phyloP scores from a whole-genome alignment of 257 asterid species.

The Solanum clarkiae region DNA sequence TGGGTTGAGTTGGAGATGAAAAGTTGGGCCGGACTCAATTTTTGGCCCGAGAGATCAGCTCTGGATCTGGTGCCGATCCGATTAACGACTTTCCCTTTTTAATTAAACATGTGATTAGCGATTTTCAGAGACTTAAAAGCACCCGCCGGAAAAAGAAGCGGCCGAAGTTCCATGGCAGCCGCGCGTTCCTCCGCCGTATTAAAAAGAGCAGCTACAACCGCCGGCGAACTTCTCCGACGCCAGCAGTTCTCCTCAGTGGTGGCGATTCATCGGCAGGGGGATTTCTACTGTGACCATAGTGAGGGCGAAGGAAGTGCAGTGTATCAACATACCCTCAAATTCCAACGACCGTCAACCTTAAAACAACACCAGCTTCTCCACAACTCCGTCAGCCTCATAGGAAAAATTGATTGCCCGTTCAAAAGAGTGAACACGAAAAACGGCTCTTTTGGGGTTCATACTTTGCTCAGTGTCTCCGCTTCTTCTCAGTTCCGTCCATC shows the following conservation, averaged over 20 bases:
- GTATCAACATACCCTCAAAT: slow-evolving; percentile 44
- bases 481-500: slow-evolving; percentile 3
- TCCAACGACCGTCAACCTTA: slow-evolving; percentile 49
- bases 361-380: slow-evolving; percentile 2
- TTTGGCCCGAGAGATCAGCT: neutral
- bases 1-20: neutral
- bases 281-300: slow-evolving; percentile 3
- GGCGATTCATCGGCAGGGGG: slow-evolving; percentile 13
- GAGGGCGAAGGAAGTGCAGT: slow-evolving; percentile 34
- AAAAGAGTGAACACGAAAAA: neutral
- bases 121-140: neutral
- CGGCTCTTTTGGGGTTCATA: slow-evolving; percentile 24
- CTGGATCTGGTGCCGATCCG: neutral
- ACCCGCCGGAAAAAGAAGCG: neutral
- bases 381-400: slow-evolving; percentile 71
- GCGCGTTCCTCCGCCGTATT: neutral
- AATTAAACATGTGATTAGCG: neutral
- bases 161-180: neutral
- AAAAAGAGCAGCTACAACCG: neutral
- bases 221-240: neutral
- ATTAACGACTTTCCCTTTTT: neutral
- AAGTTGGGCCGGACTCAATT: neutral
- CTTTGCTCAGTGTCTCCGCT: slow-evolving; percentile 22
- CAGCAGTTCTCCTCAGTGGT: slow-evolving; percentile 25
- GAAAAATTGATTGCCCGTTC: slow-evolving; percentile 19